Evolutionary conservation across 2,329 filamentous ascomycete genomes (phyloP), one percentile per base, ranked within the genome.

Genomic region (Claviceps purpurea): DNA sequence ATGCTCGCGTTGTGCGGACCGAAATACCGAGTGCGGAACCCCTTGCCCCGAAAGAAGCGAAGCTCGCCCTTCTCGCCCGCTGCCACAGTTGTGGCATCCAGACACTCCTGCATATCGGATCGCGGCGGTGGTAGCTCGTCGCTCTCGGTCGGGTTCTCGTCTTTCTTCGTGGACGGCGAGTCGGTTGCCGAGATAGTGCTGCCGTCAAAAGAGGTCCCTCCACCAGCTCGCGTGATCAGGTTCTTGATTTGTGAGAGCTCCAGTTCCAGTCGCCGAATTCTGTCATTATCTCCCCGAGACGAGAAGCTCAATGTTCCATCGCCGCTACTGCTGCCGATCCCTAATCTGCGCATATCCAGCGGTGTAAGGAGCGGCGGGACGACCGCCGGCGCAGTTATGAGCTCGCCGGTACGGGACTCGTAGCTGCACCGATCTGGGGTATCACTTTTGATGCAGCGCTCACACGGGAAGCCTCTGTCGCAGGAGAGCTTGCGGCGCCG

Each of bases 381-480:
- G 56, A 74, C 69, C 46, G 74, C 69, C 51, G 70, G 68, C 60
- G 72, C 66, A 52, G 74, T 71, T 56, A 75, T 66, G 54, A 77
- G 66, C 59, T 75, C 73, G 51, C 74, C 71, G 49, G 67, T 75
- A 66, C 72, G 77, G 34, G 76, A 74, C 64, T 81, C 78, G 60
- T 81, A 81, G 56, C 73, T 77, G 65, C 78, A 81, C 16, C 74
- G 72, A 50, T 80, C 78, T 20, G 77, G 73, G 30, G 77, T 81
- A 59, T 77, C 77, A 55, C 77, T 80, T 65, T 80, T 81, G 64
- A 81, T 72, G 64, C 78, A 82, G 47, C 78, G 74, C 63, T 80
- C 77, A 60, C 78, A 82, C 24, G 78, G 78, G 58, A 80, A 73
- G 61, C 78, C 78, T 55, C 78, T 71, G 64, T 81, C 79, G 62